Conservation (phyloP, 768 basidiomycete species). For the Tylopilus sp. region DNA sequence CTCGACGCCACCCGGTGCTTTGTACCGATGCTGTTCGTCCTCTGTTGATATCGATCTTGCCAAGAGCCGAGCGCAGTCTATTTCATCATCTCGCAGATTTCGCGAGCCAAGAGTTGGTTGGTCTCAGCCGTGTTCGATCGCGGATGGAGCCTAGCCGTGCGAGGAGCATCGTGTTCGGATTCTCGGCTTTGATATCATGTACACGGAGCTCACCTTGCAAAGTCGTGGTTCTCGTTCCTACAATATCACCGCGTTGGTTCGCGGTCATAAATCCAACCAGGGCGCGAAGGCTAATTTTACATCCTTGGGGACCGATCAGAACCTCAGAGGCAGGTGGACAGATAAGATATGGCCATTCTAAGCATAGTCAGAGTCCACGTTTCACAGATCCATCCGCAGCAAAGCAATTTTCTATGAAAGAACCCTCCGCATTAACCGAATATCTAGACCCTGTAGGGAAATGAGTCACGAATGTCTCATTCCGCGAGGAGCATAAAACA, state of each 20-base stretch:
- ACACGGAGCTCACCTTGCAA: background rate
- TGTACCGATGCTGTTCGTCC: background rate
- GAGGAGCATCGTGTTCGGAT: background rate
- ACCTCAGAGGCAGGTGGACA: background rate
- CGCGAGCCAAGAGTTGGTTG: too few species aligned
- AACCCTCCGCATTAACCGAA: background rate
- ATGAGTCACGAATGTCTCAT: background rate
- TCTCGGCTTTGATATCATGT: background rate
- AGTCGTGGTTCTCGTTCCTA: background rate
- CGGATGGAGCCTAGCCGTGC: background rate
- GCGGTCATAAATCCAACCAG: background rate
- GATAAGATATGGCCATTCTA: slow-evolving; percentile 10
- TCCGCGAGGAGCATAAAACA: slow-evolving; percentile 7
- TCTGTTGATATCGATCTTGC: background rate
- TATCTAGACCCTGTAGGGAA: background rate
- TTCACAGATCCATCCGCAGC: background rate
- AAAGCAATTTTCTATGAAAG: background rate
- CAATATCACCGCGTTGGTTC: slow-evolving; percentile 1
- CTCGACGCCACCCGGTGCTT: background rate
- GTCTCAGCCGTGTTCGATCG: too few species aligned
- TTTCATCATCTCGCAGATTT: background rate
- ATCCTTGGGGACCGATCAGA: background rate
- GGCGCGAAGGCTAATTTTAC: background rate
- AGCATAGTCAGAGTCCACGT: background rate
- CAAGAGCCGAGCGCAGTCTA: background rate